Percentiles rank a stretch among this genome's conserved stretches.
phyloP scores from a whole-genome alignment of 805 yeast species.

The Saturnispora hagleri region DNA sequence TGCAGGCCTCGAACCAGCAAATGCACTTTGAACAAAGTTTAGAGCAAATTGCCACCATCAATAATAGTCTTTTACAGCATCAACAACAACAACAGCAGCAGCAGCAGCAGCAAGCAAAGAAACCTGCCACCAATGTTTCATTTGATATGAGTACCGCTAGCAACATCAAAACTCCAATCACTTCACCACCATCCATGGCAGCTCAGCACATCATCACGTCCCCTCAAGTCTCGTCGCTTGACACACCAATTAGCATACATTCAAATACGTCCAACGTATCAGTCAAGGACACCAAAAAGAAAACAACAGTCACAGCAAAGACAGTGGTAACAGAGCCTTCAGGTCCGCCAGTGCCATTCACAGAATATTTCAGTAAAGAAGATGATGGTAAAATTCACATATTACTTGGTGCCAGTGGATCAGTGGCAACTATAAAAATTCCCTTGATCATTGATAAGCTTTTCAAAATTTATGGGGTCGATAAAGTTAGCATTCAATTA shows the following conservation, averaged over 20 bases:
- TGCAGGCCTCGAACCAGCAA: neutral
- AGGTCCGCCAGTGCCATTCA: slow-evolving; percentile 66
- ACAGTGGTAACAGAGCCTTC: slow-evolving; percentile 47
- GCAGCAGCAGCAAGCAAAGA: neutral
- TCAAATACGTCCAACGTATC: slow-evolving; percentile 7
- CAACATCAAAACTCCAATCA: slow-evolving; percentile 1
- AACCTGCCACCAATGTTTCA: slow-evolving; percentile 1
- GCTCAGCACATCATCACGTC: slow-evolving; percentile 2
- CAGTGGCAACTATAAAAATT: slow-evolving; percentile 92
- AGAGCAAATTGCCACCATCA: neutral
- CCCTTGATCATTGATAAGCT: slow-evolving; percentile 83
- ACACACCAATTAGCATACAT: slow-evolving; percentile 4
- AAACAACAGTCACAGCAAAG: slow-evolving; percentile 33
- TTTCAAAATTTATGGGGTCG: slow-evolving; percentile 66
- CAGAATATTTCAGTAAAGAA: slow-evolving; percentile 57
- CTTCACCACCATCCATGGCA: slow-evolving; percentile 4
- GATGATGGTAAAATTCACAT: slow-evolving; percentile 86
- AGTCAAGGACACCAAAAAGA: slow-evolving; percentile 12
- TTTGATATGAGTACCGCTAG: slow-evolving; percentile 2
- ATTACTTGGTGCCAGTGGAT: slow-evolving; percentile 87
- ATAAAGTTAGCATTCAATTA: slow-evolving; percentile 71
- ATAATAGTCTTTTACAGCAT: neutral
- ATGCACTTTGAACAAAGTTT: neutral
- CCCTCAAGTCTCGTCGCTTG: slow-evolving; percentile 8
- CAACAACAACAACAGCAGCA: neutral